These are phyloP conservation scores for Flaveria sonorensis DNA, from an alignment of 129 eudicot genomes.

Conservation along the genomic window DNA sequence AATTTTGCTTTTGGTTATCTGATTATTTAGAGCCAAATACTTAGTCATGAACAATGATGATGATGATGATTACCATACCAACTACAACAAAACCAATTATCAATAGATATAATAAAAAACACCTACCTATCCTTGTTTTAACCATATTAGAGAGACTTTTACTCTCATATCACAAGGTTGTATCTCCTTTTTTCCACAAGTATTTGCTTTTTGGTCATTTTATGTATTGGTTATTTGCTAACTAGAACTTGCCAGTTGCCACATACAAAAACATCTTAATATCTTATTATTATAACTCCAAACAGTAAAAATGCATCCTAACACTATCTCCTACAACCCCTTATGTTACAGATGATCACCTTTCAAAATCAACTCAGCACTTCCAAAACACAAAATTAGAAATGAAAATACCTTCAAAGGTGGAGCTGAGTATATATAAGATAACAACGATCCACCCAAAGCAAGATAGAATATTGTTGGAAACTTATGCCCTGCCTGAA, in stretches of 20 bases:
- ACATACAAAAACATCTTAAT: background rate
- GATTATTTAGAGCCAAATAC: background rate
- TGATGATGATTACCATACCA: background rate
- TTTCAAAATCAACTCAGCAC: no score
- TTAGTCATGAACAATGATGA: background rate
- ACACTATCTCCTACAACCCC: background rate
- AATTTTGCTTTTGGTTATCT: background rate
- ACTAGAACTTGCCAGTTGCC: background rate
- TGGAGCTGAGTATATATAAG: conserved; percentile 98
- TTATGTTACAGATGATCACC: no score
- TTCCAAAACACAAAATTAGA: background rate
- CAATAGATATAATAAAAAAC: background rate
- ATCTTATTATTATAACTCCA: background rate
- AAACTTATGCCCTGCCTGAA: conserved; percentile 80
- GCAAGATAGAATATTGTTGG: conserved; percentile 90
- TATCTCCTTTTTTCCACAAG: background rate
- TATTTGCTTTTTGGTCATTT: background rate
- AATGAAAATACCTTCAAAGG: conserved; percentile 73
- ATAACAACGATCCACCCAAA: conserved; percentile 85
- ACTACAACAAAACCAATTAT: background rate
- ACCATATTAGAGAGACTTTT: background rate
- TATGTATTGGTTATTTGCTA: background rate
- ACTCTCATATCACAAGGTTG: background rate
- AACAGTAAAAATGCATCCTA: background rate
- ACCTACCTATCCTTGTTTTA: background rate